Evolutionary conservation across 768 basidiomycete species (phyloP), one percentile per base, ranked within the genome.

Genomic region (Panellus pusillus): DNA sequence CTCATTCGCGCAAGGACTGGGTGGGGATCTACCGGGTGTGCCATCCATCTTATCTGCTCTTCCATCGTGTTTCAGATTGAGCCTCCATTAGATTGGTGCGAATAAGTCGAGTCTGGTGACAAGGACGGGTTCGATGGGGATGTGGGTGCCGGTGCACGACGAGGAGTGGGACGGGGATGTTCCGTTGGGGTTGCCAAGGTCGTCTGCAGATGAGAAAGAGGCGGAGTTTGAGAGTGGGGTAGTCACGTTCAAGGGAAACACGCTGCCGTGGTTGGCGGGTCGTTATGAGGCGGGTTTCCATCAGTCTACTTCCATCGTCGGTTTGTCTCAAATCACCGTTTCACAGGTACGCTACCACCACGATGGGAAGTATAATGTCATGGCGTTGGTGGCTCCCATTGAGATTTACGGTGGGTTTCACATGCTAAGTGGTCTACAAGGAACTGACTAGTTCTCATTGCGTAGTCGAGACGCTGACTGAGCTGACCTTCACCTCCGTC

Each of bases 351-450:
- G 93, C 3, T 95, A 94, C 66, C 97, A 99, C 64, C 95, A 98
- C 65, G 93, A 97, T 68, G 94, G 93, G 44, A 98, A 95, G 69
- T 91, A 99, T 71, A 97, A 94, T 69, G 97, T 98, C 51, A 89
- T 98, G 82, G 82, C 84, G 48, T 65, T 88, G 47, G 85, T 89
- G 44, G 89, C 87, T 2, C 92, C 93, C 8, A 74, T 98, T 53
- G 93, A 97, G 66, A 86, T 99, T 29, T 91, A 84, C 57, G 89
- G 96, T 93, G 58, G 52, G 89, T 73, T 9, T 27, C 12, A 31
- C 27, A 44, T 45, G 35, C 42, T 51, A 24, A 4, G n/a, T 17
- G 0, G 55, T 15, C 27, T 47, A 24, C 31, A 38, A 36, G 11
- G 7, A 35, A 14, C 50, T 13, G 9, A 40, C 19, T 61, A 20